phyloP scores from a whole-genome alignment of 2,329 filamentous ascomycete species.

The Penicillium brasilianum region DNA sequence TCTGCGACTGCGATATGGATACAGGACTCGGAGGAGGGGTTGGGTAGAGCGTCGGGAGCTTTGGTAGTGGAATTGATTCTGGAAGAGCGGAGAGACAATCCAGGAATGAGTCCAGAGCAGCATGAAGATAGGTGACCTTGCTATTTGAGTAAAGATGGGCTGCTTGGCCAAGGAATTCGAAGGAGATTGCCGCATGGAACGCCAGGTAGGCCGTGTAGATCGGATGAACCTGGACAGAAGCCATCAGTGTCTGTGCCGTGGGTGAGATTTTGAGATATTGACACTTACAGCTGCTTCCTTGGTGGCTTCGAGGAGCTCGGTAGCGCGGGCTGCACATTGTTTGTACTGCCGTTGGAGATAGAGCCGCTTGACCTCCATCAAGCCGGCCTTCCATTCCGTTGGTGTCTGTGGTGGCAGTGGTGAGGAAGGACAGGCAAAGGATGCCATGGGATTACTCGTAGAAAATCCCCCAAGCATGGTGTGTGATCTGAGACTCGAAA shows the following conservation, averaged over 20 bases:
- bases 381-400: slow-evolving; percentile 41
- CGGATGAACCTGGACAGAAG: slow-evolving; percentile 37
- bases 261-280: background rate
- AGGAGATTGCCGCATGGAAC: slow-evolving; percentile 54
- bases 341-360: slow-evolving; percentile 48
- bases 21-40: slow-evolving; percentile 3
- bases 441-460: slow-evolving; percentile 25
- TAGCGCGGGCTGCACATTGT: slow-evolving; percentile 43
- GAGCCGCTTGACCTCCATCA: slow-evolving; percentile 43
- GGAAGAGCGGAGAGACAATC: slow-evolving; percentile 40
- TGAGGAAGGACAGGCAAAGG: slow-evolving; percentile 27
- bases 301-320: slow-evolving; percentile 36
- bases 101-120: slow-evolving; percentile 49
- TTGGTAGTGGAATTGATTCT: slow-evolving; percentile 13
- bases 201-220: slow-evolving; percentile 48
- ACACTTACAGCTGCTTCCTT: slow-evolving; percentile 34
- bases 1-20: background rate
- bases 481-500: background rate
- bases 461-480: slow-evolving; percentile 27
- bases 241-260: slow-evolving; percentile 8
- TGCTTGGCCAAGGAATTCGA: slow-evolving; percentile 53
- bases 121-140: slow-evolving; percentile 49
- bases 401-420: slow-evolving; percentile 24
- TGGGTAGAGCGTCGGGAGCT: background rate
- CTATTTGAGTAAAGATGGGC: slow-evolving; percentile 54